Conservation (phyloP, 164 flowering plant genomes). For the Annona squamosa region DNA sequence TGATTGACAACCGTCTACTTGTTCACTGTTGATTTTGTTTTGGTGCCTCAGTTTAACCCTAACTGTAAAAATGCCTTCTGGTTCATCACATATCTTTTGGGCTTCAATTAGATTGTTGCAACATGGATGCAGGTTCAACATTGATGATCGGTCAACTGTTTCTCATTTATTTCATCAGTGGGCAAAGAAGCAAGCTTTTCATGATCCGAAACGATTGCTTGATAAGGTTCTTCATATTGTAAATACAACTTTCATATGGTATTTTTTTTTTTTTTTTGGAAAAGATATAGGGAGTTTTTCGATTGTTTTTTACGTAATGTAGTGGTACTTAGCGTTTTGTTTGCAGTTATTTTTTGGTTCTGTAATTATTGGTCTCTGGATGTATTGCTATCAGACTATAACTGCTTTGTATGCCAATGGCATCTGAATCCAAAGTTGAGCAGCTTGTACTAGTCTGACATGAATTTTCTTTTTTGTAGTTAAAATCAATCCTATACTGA, state of each 20-base stretch:
- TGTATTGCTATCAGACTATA: too few species aligned
- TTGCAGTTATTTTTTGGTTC: not conserved
- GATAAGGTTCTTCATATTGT: constrained; percentile 50
- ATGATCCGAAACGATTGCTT: constrained; percentile 80
- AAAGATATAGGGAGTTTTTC: not conserved
- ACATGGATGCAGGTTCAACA: constrained; percentile 40
- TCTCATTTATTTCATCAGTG: constrained; percentile 87
- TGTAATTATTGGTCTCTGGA: not conserved
- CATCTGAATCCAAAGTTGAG: too few species aligned
- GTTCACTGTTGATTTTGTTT: not conserved
- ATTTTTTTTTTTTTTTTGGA: not conserved
- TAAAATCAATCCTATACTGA: too few species aligned
- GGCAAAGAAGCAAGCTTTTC: constrained; percentile 91
- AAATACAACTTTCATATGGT: not conserved
- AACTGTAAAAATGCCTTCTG: not conserved
- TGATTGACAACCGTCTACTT: too few species aligned
- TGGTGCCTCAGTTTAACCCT: not conserved
- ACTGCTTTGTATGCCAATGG: too few species aligned
- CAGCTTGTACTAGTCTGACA: too few species aligned
- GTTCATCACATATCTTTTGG: not conserved
- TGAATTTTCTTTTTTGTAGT: too few species aligned
- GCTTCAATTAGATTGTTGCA: not conserved
- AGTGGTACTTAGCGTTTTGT: not conserved
- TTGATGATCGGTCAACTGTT: constrained; percentile 62
- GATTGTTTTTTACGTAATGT: not conserved